Base-by-base conservation (phyloP, 345 rosid genomes). In the Citrus inodora region DNA sequence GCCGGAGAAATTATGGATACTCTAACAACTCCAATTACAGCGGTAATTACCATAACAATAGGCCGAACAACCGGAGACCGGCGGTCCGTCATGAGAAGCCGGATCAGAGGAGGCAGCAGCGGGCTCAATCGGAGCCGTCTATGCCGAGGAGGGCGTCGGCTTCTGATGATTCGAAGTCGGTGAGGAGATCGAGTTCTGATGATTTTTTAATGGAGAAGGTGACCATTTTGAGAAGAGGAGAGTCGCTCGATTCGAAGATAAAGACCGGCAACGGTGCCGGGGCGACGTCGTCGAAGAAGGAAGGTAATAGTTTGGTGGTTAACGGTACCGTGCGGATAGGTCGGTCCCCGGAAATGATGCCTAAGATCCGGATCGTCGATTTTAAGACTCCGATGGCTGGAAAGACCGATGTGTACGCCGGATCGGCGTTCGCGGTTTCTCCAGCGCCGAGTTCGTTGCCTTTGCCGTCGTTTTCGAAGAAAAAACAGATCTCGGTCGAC, bases 371-470 rank as follows among this genome's bases (percentile, higher is more conserved):
- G 28, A 35, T 78, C 24, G 83, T 30, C 37, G 88, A 79, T 62
- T 51, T 62, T 35, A 81, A 80, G 73, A 61, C 80, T 28, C 82
- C 89, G 71, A 75, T 76, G 24, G 21, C 80, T 11, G 73, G 68
- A 0, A 83, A 83, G 76, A 74, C 65, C 32, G 87, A 85, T 69
- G 42, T 87, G 66, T 94, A 94, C 63, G 91, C 91, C 30, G 93
- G 91, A 42, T 83, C 90, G 63, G 91, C 88, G 25, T 88, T 85
- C 62, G 79, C 83, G 5, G 82, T 88, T 14, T 90, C 91, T n/a
- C 91, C 93, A 40, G 89, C 80, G 58, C 93, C 93, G 33, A 90
- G 90, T 71, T 84, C 89, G 38, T 87, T 88, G 8, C 92, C 91
- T 21, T 51, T 88, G 38, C 90, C 90, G 46, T 86, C 89, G 2